phyloP scores from a whole-genome alignment of 2,329 filamentous ascomycete genomes.

The Fusarium sp. region DNA sequence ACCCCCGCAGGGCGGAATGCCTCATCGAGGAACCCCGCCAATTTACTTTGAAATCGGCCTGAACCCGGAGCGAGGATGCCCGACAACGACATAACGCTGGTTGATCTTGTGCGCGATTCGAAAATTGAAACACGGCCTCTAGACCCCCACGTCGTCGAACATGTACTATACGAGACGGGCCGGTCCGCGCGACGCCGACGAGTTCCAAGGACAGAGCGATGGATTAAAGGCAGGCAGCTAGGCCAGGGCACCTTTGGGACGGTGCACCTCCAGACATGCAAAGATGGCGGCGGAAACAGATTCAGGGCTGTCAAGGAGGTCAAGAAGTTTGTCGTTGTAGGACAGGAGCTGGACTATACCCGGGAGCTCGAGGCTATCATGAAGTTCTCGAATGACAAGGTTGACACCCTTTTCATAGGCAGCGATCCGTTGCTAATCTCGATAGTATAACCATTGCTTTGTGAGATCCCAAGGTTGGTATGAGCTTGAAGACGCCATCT shows the following conservation, averaged over 20 bases:
- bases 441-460: not conserved
- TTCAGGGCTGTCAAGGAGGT: not conserved
- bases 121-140: not conserved
- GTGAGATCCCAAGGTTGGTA: not conserved
- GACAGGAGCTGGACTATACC: not conserved
- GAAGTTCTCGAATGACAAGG: not conserved
- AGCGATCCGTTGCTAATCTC: not conserved
- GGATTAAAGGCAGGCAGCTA: not conserved
- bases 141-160: not conserved
- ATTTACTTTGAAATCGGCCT: not conserved
- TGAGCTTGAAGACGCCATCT: not conserved
- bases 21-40: not conserved
- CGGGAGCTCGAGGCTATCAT: not conserved
- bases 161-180: slow-evolving; percentile 3
- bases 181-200: not conserved
- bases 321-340: not conserved
- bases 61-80: not conserved
- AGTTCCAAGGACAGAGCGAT: not conserved
- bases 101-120: not conserved
- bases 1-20: not conserved
- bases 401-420: not conserved
- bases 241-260: not conserved
- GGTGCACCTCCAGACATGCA: not conserved
- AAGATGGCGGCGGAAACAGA: not conserved
- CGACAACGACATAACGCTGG: not conserved